Conservation (phyloP, 2,329 filamentous ascomycete species). For the Corynespora cassiicola region DNA sequence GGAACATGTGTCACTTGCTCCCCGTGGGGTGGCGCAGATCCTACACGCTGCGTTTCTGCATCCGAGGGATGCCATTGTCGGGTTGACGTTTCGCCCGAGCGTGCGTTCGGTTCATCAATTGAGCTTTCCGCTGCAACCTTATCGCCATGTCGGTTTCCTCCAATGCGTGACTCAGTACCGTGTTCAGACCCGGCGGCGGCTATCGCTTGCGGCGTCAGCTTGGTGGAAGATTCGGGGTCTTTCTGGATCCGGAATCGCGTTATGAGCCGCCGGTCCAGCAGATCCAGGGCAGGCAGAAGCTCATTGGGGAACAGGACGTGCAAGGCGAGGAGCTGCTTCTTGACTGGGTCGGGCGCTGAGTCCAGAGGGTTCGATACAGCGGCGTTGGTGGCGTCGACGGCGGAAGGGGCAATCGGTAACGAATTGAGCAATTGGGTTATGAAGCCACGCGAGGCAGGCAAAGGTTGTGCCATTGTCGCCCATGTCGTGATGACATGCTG, state of each 20-base stretch:
- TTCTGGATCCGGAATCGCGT: conserved; percentile 52
- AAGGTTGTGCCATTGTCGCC: conserved; percentile 11
- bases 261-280: conserved; percentile 80
- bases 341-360: conserved; percentile 28
- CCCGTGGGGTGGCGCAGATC: no score
- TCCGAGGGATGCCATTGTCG: conserved; percentile 5
- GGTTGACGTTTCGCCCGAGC: conserved; percentile 4
- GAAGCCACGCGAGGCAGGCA: conserved; percentile 35
- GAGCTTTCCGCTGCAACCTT: not conserved
- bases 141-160: not conserved
- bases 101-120: no score
- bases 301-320: conserved; percentile 85
- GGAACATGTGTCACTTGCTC: not conserved
- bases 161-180: not conserved
- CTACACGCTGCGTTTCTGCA: conserved; percentile 1
- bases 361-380: conserved; percentile 51
- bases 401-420: conserved; percentile 13
- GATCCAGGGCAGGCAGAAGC: conserved; percentile 83
- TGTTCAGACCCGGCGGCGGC: not conserved
- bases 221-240: conserved; percentile 1
- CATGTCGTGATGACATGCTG: conserved; percentile 16
- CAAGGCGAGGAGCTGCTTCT: conserved; percentile 72
- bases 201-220: not conserved
- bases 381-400: conserved; percentile 19
- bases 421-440: conserved; percentile 41